Evolutionary conservation across 2,329 filamentous ascomycete species (phyloP).

Genomic region (Fusarium haematococcum): DNA sequence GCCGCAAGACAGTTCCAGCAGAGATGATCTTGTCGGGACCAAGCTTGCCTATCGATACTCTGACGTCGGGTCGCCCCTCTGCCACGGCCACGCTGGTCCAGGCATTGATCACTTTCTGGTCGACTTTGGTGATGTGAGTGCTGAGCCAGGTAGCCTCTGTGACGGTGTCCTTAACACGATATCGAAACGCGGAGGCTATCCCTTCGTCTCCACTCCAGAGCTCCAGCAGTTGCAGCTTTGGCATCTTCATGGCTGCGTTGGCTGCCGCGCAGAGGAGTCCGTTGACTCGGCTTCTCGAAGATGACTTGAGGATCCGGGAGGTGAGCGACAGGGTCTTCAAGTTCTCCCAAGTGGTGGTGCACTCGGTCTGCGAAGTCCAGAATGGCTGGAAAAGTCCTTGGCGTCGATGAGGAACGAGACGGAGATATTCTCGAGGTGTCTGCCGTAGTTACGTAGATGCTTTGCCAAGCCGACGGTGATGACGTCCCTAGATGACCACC

Average conservation of each 20-base stretch:
- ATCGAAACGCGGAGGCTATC: background rate
- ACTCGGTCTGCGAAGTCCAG: background rate
- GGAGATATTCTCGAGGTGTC: conserved; percentile 5
- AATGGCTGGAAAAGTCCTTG: conserved; percentile 9
- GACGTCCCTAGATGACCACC: background rate
- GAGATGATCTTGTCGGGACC: background rate
- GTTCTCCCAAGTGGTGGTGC: background rate
- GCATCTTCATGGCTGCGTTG: conserved; percentile 13
- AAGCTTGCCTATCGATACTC: background rate
- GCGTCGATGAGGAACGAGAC: conserved; percentile 21
- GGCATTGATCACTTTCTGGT: background rate
- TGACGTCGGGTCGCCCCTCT: background rate
- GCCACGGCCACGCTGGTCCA: background rate
- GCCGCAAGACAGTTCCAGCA: background rate
- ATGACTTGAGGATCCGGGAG: background rate
- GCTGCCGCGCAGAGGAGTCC: conserved; percentile 6
- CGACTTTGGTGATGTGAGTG: background rate
- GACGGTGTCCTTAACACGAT: background rate
- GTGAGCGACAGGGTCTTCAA: background rate
- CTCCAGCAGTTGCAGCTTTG: conserved; percentile 1
- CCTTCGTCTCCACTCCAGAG: background rate
- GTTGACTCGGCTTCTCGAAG: background rate
- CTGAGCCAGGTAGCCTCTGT: conserved; percentile 1
- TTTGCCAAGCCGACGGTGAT: conserved; percentile 3
- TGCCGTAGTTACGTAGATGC: background rate